Evolutionary conservation across 2,329 filamentous ascomycete genomes (phyloP).

Genomic region (Proliferodiscus dingleyae): DNA sequence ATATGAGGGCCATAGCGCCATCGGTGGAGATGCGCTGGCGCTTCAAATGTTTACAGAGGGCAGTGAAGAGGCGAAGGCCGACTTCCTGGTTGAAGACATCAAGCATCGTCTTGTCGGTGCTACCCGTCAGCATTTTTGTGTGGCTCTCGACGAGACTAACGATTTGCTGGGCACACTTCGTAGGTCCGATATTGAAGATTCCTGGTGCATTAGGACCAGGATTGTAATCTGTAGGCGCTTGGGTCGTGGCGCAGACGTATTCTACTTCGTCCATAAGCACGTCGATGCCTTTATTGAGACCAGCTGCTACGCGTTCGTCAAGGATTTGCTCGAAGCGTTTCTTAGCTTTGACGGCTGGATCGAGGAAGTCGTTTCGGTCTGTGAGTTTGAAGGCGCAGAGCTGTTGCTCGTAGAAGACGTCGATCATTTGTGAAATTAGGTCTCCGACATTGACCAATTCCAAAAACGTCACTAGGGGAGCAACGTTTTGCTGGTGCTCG

Average conservation of each 20-base stretch:
- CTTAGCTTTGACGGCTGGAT: conserved; percentile 88
- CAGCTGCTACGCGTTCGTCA: conserved; percentile 91
- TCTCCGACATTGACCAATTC: conserved; percentile 98
- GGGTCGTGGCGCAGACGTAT: conserved; percentile 85
- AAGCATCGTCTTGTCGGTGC: conserved; percentile 95
- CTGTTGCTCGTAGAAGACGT: conserved; percentile 97
- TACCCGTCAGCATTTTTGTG: conserved; percentile 87
- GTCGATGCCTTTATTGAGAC: conserved; percentile 95
- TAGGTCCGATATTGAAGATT: conserved; percentile 63
- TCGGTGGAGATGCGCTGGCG: conserved; percentile 86
- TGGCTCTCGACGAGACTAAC: conserved; percentile 83
- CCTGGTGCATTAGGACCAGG: conserved; percentile 47
- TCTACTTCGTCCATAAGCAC: conserved; percentile 98
- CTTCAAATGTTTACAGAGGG: conserved; percentile 95
- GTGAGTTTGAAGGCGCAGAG: conserved; percentile 75
- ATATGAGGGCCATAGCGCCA: conserved; percentile 87
- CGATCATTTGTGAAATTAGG: conserved; percentile 96
- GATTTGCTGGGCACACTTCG: conserved; percentile 70
- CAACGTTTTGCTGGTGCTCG: conserved; percentile 67
- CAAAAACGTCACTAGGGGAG: conserved; percentile 89
- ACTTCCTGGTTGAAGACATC: conserved; percentile 99
- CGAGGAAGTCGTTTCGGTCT: conserved; percentile 90
- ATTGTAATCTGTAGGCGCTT: conserved; percentile 86
- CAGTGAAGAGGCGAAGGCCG: conserved; percentile 83
- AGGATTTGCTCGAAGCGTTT: conserved; percentile 99